Conservation (phyloP, 768 basidiomycete genomes). For the Phaeolepiota aurea region DNA sequence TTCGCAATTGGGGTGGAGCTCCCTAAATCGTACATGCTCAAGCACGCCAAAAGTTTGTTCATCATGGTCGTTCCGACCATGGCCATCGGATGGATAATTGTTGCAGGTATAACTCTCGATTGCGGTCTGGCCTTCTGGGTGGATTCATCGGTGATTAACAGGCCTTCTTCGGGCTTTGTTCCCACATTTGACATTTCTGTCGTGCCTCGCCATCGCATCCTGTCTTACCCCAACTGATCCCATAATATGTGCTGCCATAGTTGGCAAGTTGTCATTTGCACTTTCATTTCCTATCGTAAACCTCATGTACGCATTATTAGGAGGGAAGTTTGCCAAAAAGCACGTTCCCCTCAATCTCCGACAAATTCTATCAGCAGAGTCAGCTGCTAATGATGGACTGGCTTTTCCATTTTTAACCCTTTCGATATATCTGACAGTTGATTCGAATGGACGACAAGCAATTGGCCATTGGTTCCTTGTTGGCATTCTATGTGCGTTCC, state of each 20-base stretch:
- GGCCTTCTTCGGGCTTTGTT: conserved; percentile 67
- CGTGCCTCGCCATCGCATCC: conserved; percentile 79
- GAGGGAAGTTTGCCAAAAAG: conserved; percentile 60
- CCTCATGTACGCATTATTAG: conserved; percentile 20
- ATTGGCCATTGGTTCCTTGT: conserved; percentile 81
- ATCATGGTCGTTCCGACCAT: conserved; percentile 76
- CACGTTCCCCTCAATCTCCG: conserved; percentile 73
- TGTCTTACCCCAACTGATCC: conserved; percentile 94
- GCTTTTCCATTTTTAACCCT: conserved; percentile 90
- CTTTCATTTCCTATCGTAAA: conserved; percentile 1
- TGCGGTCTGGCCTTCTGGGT: conserved; percentile 1
- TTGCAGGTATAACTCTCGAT: conserved; percentile 38
- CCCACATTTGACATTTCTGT: conserved; percentile 60
- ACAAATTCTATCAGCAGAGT: conserved; percentile 78
- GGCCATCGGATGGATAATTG: conserved; percentile 79
- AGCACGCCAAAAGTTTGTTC: conserved; percentile 65
- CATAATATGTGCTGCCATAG: conserved; percentile 80
- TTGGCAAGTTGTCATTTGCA: too few species aligned
- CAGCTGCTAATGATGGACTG: conserved; percentile 92
- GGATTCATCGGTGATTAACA: conserved; percentile 13
- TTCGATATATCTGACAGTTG: conserved; percentile 78
- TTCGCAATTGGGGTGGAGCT: conserved; percentile 96
- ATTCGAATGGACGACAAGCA: conserved; percentile 51
- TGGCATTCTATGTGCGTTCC: conserved; percentile 66
- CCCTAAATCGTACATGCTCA: conserved; percentile 74